phyloP scores from a whole-genome alignment of 176 grass and related monocot genomes.

The Metroxylon sagu region DNA sequence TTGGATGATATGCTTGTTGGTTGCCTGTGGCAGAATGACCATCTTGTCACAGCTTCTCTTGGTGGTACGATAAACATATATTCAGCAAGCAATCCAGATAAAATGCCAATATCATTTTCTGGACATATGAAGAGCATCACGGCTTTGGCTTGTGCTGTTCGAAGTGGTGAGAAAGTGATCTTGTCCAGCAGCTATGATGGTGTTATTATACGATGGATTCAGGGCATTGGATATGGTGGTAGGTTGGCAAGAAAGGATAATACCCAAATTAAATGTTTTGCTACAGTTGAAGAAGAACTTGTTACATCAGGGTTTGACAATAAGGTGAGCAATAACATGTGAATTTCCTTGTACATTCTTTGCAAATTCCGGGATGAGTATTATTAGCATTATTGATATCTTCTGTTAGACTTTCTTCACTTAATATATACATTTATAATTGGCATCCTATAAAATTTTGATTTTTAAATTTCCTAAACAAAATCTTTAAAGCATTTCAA shows the following conservation, averaged over 20 bases:
- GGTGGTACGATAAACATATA: constrained; percentile 83
- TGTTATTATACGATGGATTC: constrained; percentile 80
- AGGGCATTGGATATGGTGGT: constrained; percentile 72
- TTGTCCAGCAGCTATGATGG: constrained; percentile 91
- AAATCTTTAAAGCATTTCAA: no score
- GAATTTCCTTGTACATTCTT: neutral
- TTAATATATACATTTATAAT: no score
- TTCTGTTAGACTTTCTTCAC: no score
- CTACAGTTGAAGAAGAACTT: constrained; percentile 63
- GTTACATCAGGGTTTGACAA: constrained; percentile 88
- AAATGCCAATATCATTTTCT: constrained; percentile 69
- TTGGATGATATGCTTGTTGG: constrained; percentile 96
- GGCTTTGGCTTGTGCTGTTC: constrained; percentile 49
- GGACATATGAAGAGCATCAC: constrained; percentile 81
- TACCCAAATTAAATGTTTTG: constrained; percentile 93
- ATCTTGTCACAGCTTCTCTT: constrained; percentile 86
- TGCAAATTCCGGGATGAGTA: no score
- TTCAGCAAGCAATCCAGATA: constrained; percentile 51
- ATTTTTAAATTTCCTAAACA: no score
- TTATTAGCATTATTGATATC: no score
- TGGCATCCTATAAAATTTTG: no score
- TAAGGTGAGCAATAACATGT: constrained; percentile 45
- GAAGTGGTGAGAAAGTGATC: constrained; percentile 56
- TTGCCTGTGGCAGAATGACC: constrained; percentile 92
- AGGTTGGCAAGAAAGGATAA: constrained; percentile 75